A percentile compares a stretch with the other conserved stretches of the same genome.
Evolutionary conservation across 148 eudicot species (phyloP).

Genomic region (Camellia granthamiana): DNA sequence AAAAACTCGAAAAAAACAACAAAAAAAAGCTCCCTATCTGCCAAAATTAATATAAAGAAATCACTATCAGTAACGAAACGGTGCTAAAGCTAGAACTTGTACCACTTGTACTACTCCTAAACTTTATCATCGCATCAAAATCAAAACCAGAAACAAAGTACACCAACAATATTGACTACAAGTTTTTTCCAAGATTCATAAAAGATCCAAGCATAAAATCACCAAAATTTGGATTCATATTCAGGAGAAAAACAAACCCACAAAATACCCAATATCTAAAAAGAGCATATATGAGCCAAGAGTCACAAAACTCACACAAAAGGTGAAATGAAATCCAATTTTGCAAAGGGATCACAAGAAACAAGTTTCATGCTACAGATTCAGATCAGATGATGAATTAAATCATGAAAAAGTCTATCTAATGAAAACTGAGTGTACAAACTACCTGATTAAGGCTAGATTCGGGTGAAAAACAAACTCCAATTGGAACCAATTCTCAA

Average conservation of each 20-base stretch:
- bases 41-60: too few relatives aligned
- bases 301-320: not conserved
- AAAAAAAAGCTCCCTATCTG: not conserved
- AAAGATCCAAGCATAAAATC: not conserved
- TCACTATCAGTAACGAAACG: too few relatives aligned
- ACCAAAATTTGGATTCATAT: not conserved
- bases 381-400: not conserved
- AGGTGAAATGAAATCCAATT: not conserved
- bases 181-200: not conserved
- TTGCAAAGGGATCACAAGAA: not conserved
- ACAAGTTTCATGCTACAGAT: not conserved
- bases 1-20: not conserved
- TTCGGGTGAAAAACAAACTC: not conserved
- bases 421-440: not conserved
- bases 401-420: not conserved
- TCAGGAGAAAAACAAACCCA: not conserved
- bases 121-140: too few relatives aligned
- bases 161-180: too few relatives aligned
- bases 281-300: too few relatives aligned
- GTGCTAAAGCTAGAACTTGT: too few relatives aligned
- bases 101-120: too few relatives aligned
- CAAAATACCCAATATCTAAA: too few relatives aligned
- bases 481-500: constrained; percentile 4
- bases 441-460: not conserved
- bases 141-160: too few relatives aligned